phyloP scores from a whole-genome alignment of 139 green algal genomes.

The Coelastrella sp. region DNA sequence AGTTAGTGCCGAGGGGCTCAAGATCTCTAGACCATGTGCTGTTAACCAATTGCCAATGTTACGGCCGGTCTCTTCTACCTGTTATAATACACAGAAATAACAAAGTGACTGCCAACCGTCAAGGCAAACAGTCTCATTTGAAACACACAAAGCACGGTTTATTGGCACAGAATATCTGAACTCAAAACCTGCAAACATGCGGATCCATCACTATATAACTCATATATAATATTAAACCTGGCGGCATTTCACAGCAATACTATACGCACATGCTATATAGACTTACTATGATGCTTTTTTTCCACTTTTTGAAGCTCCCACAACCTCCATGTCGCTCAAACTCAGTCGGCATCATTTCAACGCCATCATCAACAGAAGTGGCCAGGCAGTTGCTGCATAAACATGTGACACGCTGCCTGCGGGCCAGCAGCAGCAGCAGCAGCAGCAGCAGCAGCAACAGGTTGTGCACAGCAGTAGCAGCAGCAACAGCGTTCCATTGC shows the following conservation, averaged over 20 bases:
- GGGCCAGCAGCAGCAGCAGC: background rate
- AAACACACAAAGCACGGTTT: too few relatives aligned
- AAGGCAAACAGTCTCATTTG: too few relatives aligned
- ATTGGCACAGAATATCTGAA: background rate
- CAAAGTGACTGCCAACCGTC: too few relatives aligned
- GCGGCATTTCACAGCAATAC: background rate
- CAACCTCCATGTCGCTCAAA: constrained; percentile 43
- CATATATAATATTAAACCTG: too few relatives aligned
- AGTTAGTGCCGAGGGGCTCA: constrained; percentile 12
- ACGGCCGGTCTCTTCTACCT: constrained; percentile 33
- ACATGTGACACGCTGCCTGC: constrained; percentile 20
- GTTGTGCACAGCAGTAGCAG: background rate
- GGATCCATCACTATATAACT: too few relatives aligned
- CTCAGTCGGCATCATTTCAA: constrained; percentile 27
- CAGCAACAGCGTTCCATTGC: background rate
- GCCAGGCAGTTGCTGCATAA: background rate
- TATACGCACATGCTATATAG: background rate
- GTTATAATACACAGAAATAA: background rate
- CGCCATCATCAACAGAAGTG: background rate
- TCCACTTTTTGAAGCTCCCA: constrained; percentile 33
- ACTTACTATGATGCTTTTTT: constrained; percentile 29
- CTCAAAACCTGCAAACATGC: background rate
- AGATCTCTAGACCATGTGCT: constrained; percentile 1
- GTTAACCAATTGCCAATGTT: constrained; percentile 29
- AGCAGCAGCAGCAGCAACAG: background rate